Evolutionary conservation across 257 asterid species (phyloP), one percentile per base, ranked within the genome.

Genomic region (Galeopsis tetrahit): DNA sequence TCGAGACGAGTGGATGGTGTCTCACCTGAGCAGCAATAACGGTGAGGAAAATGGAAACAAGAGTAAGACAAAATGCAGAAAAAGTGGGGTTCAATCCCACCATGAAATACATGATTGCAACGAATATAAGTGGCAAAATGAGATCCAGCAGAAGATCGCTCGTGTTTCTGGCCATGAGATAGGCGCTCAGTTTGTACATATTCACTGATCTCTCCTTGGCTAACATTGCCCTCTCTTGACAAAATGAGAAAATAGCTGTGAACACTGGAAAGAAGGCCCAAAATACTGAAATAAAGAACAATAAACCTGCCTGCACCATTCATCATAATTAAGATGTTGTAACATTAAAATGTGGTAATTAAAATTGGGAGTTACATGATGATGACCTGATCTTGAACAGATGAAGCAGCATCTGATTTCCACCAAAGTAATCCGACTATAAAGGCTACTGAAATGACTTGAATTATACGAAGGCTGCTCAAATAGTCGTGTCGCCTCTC

Each of bases 141-240:
- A 84, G 81, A 39, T 81, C 86, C 72, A 84, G 40, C 5, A 80
- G 86, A 0, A 81, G 77, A 76, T 81, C 86, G 10, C 86, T 81
- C 1, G 80, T 68, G 73, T 71, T 79, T 79, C 86, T 44, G 10
- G 88, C 86, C 10, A 79, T 0, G 6, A 84, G 36, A 64, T 84
- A 84, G 13, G 88, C 88, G 66, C 84, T 81, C 0, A 84, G 79
- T 57, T 70, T 76, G 72, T 84, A 84, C 88, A 84, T 84, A n/a
- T 46, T 78, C 5, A 76, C 88, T 63, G 86, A 84, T 79, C 88
- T 81, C 76, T 84, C 88, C 76, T 84, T 81, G 6, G 74, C 69
- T 8, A 84, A 35, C 88, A 81, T 81, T 33, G 70, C 82, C 76
- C 82, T 81, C 68, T 84, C 86, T 64, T 81, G 77, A 40, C 79